A percentile compares a stretch with the other conserved stretches of the same genome.
phyloP scores from a whole-genome alignment of 2,329 filamentous ascomycete genomes.

The Cercospora citrullina region DNA sequence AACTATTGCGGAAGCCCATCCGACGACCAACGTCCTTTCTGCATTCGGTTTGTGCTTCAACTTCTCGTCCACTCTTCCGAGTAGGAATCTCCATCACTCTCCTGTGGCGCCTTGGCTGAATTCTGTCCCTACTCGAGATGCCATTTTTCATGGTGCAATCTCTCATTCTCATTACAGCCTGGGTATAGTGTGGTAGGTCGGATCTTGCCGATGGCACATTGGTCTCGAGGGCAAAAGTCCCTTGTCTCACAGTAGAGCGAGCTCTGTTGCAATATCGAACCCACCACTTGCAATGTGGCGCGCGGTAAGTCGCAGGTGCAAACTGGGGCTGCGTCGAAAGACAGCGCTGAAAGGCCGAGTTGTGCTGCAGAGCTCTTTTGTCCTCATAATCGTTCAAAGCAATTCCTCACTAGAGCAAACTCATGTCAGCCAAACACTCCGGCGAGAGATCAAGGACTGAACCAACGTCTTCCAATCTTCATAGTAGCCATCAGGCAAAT shows the following conservation, averaged over 20 bases:
- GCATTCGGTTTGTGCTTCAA: neutral
- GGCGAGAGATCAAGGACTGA: neutral
- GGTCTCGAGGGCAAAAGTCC: neutral
- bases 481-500: conserved; percentile 97
- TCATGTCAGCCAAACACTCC: neutral
- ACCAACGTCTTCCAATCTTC: conserved; percentile 96
- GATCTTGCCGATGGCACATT: neutral
- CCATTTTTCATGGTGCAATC: neutral
- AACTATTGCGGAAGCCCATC: conserved; percentile 4
- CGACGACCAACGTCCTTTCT: neutral
- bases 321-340: neutral
- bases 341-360: neutral
- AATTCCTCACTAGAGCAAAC: neutral
- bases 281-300: neutral
- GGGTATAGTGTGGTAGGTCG: neutral
- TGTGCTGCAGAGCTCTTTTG: neutral
- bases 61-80: neutral
- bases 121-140: neutral
- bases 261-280: neutral
- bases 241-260: neutral
- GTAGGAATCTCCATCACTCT: neutral
- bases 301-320: neutral
- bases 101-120: neutral
- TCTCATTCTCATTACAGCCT: neutral
- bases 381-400: neutral